Percentiles rank a stretch among this genome's conserved stretches.
These are phyloP conservation scores for Canavalia gladiata DNA, from an alignment of 306 rosid species.

Conservation along the genomic window DNA sequence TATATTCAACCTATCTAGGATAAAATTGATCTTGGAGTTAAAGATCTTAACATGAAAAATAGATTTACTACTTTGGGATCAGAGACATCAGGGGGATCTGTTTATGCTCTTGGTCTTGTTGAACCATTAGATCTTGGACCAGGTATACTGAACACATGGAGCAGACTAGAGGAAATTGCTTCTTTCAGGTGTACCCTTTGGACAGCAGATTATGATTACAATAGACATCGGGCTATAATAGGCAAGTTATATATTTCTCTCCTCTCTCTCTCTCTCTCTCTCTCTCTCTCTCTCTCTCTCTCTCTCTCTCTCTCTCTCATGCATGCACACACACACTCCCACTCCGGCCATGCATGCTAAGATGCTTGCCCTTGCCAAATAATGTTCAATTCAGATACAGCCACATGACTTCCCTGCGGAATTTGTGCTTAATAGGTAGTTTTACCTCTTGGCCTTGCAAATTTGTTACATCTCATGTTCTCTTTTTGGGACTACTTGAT, in stretches of 20 bases:
- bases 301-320: background rate
- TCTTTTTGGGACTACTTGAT: slow-evolving; percentile 1
- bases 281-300: background rate
- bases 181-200: slow-evolving; percentile 78
- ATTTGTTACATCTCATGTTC: slow-evolving; percentile 10
- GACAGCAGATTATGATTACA: slow-evolving; percentile 78
- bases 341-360: background rate
- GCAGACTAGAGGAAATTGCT: slow-evolving; percentile 63
- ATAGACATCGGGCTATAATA: slow-evolving; percentile 67
- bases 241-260: slow-evolving; percentile 60
- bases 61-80: slow-evolving; percentile 86
- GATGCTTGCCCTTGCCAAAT: background rate
- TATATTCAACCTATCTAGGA: slow-evolving; percentile 11
- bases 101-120: slow-evolving; percentile 63
- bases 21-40: slow-evolving; percentile 34
- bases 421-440: slow-evolving; percentile 1
- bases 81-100: slow-evolving; percentile 73
- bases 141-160: slow-evolving; percentile 53
- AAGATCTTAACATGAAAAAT: slow-evolving; percentile 62
- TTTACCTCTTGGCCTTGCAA: slow-evolving; percentile 14
- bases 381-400: slow-evolving; percentile 25
- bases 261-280: slow-evolving; percentile 4
- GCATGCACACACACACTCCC: background rate
- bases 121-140: slow-evolving; percentile 68
- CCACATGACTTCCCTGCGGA: background rate